Evolutionary conservation across 441 rosid genomes (phyloP).

Genomic region (Populus hybrid): DNA sequence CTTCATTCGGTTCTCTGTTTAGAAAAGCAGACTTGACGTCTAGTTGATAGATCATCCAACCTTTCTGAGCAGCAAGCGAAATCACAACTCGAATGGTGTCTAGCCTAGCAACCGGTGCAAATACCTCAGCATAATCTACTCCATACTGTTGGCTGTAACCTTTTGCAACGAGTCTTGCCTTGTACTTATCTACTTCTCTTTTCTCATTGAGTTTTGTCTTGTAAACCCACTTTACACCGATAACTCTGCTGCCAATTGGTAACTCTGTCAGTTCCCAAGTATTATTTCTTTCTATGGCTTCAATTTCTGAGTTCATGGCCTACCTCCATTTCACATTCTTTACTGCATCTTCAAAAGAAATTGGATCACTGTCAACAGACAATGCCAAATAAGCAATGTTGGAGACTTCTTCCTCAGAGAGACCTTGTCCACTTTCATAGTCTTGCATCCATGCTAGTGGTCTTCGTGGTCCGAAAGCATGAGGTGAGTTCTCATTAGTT

Average conservation of each 20-base stretch:
- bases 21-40: not conserved
- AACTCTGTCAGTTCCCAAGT: not conserved
- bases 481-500: no score
- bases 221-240: slow-evolving; percentile 12
- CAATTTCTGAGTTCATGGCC: slow-evolving; percentile 1
- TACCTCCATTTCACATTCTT: not conserved
- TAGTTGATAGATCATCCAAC: no score
- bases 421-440: no score
- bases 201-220: slow-evolving; percentile 1
- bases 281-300: not conserved
- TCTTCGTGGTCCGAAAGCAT: no score
- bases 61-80: not conserved
- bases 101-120: slow-evolving; percentile 1
- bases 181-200: not conserved
- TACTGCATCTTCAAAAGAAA: not conserved
- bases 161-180: not conserved
- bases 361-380: not conserved
- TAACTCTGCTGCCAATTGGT: not conserved
- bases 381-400: no score
- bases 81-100: not conserved
- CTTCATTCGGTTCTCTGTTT: not conserved
- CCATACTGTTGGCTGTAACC: not conserved
- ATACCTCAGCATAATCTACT: not conserved
- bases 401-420: no score
- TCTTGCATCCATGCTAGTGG: no score